A percentile compares a stretch with the other conserved stretches of the same genome.
Evolutionary conservation across 2,329 filamentous ascomycete genomes (phyloP).

Genomic region (Onygena corvina): DNA sequence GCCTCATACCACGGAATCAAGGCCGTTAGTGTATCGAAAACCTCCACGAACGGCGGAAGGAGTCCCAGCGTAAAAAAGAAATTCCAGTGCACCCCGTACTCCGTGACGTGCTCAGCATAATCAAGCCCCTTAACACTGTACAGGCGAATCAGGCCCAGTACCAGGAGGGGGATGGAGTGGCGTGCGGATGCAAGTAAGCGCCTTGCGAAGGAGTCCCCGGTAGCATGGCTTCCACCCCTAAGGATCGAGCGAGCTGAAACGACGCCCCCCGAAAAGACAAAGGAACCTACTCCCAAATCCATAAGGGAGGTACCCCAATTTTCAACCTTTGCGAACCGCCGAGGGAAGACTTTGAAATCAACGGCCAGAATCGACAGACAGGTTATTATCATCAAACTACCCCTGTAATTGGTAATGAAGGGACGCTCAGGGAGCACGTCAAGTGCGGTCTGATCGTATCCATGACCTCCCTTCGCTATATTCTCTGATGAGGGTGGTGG

Average conservation of each 20-base stretch:
- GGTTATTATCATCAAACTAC: slow-evolving; percentile 80
- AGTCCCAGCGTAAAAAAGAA: slow-evolving; percentile 96
- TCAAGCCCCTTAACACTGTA: slow-evolving; percentile 86
- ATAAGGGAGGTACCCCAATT: slow-evolving; percentile 99
- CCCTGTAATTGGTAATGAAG: slow-evolving; percentile 84
- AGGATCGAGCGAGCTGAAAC: slow-evolving; percentile 76
- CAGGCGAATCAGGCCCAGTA: slow-evolving; percentile 67
- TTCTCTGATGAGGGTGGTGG: slow-evolving; percentile 19
- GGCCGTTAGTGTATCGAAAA: slow-evolving; percentile 61
- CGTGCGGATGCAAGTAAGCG: slow-evolving; percentile 57
- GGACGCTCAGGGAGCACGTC: slow-evolving; percentile 66
- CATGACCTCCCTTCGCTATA: slow-evolving; percentile 14
- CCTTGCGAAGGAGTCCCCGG: slow-evolving; percentile 31
- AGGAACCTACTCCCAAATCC: slow-evolving; percentile 94
- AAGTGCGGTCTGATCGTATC: slow-evolving; percentile 20
- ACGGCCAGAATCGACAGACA: slow-evolving; percentile 91
- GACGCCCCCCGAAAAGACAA: slow-evolving; percentile 86
- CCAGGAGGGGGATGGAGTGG: slow-evolving; percentile 70
- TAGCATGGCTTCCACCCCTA: slow-evolving; percentile 45
- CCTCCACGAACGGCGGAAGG: slow-evolving; percentile 74
- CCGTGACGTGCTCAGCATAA: slow-evolving; percentile 92
- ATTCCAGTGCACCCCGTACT: slow-evolving; percentile 99
- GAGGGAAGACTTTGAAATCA: slow-evolving; percentile 84
- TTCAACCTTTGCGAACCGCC: slow-evolving; percentile 93
- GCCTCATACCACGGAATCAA: slow-evolving; percentile 64